Conservation (phyloP, 2,329 filamentous ascomycete species). For the Lachnellula occidentalis region DNA sequence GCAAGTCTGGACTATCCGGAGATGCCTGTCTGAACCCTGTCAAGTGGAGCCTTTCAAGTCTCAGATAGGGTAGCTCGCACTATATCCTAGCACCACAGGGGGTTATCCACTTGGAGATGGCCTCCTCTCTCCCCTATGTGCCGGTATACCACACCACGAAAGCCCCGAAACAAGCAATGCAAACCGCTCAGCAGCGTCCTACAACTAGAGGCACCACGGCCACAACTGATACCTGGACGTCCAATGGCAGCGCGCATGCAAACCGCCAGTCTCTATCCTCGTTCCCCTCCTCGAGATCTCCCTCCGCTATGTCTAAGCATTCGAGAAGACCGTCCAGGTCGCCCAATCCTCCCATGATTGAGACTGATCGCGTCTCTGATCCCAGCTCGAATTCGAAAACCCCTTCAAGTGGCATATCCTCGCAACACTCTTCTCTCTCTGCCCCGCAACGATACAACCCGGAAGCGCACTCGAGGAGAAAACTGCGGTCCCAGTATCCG, state of each 20-base stretch:
- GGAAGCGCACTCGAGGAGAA: slow-evolving; percentile 46
- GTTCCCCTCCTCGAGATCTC: slow-evolving; percentile 52
- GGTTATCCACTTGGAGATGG: slow-evolving; percentile 9
- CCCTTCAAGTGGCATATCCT: slow-evolving; percentile 50
- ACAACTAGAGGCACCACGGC: slow-evolving; percentile 21
- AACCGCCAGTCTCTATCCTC: slow-evolving; percentile 56
- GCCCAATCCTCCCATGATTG: slow-evolving; percentile 43
- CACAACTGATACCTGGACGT: slow-evolving; percentile 24
- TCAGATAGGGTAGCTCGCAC: neutral
- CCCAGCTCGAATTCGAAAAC: slow-evolving; percentile 58
- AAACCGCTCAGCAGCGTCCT: slow-evolving; percentile 19
- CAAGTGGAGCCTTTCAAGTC: slow-evolving; percentile 3
- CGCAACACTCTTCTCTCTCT: slow-evolving; percentile 57
- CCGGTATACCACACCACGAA: slow-evolving; percentile 16
- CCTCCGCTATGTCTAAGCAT: slow-evolving; percentile 50
- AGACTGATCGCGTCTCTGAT: slow-evolving; percentile 52
- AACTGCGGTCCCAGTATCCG: slow-evolving; percentile 69
- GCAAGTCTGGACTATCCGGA: neutral
- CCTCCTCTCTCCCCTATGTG: slow-evolving; percentile 13
- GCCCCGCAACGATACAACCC: slow-evolving; percentile 45
- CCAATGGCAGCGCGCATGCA: slow-evolving; percentile 26
- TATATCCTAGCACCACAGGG: neutral
- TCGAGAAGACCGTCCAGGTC: slow-evolving; percentile 48
- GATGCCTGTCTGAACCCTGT: slow-evolving; percentile 6
- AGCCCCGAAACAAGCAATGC: slow-evolving; percentile 16